Base-by-base conservation (phyloP, 371 early-diverging fungal genomes). In the Apophysomyces sp. region DNA sequence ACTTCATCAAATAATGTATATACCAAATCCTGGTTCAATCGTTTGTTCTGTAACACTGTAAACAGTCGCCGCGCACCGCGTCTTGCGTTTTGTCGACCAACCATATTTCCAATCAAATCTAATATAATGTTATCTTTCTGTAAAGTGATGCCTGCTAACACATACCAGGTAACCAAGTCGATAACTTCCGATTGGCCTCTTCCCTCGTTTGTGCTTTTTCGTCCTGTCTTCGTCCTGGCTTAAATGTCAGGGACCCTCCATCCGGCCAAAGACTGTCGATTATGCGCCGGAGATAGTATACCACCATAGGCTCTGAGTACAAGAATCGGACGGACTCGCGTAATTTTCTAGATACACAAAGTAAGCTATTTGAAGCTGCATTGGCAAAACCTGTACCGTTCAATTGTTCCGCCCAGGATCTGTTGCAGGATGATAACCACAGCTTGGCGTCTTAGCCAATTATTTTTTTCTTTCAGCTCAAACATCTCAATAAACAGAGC, bases 401-500 rank as follows among this genome's bases (percentile, higher is more conserved):
- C 95, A 53, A 96, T 87, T 0, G 93, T 86, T 36, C 92, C 94
- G 59, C 94, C 94, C 39, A 95, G 74, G 1, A 96, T 84, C 52
- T 92, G 92, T 52, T 94, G 93, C 51, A 95, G 65, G 2, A 95
- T 81, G 15, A 94, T 85, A 5, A 88, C 87, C 11, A 96, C 84
- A 0, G 96, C 94, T 60, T 93, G 91, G 52, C 92, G 83, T 27
- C 95, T 78, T 32, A 95, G 73, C 93, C 93, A 95, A 63, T 93
- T 95, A 68, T 89, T 91, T 62, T 87, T 88, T 57, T 87, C 90
- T 67, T 89, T 88, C 27, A 96, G 76, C 31, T 94, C 95, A 77
- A 96, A 96, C 57, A 92, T 71, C 71, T 95, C 95, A 55, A 92
- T 84, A 62, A 96, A 88, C 39, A 95, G 71, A 60, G 93, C 94